Evolutionary conservation across 257 asterid genomes (phyloP).

Genomic region (Fraxinus cuspidata): DNA sequence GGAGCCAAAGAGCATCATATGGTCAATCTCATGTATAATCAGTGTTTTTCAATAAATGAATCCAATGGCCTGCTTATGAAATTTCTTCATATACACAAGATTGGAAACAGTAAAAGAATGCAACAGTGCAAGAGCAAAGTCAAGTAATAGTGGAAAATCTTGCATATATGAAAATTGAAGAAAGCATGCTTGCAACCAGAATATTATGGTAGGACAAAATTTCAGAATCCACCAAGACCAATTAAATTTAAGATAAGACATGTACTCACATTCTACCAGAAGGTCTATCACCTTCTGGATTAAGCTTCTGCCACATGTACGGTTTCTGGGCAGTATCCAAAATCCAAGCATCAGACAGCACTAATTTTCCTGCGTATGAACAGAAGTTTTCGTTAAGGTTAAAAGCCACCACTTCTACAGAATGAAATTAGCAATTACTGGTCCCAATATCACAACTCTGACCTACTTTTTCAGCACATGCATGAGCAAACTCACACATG

Average conservation of each 20-base stretch:
- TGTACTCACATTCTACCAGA: constrained; percentile 89
- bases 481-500: background rate
- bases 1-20: background rate
- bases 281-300: constrained; percentile 95
- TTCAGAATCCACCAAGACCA: constrained; percentile 4
- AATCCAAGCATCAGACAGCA: constrained; percentile 96
- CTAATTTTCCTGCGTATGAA: constrained; percentile 76
- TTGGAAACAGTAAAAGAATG: background rate
- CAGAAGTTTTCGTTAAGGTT: constrained; percentile 15
- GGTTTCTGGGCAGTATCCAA: constrained; percentile 99
- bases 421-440: background rate
- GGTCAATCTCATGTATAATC: background rate
- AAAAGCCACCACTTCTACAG: constrained; percentile 22
- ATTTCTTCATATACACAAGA: constrained; percentile 17
- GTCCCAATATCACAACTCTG: background rate
- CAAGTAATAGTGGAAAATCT: background rate
- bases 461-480: background rate
- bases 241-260: constrained; percentile 19
- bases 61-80: background rate
- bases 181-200: constrained; percentile 2
- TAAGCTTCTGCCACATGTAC: constrained; percentile 92
- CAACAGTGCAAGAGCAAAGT: constrained; percentile 9
- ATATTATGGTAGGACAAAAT: constrained; percentile 7
- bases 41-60: constrained; percentile 3
- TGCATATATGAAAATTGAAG: constrained; percentile 1